Evolutionary conservation across 331 rosid species (phyloP), one percentile per base, ranked within the genome.

Genomic region (Acacia concinna): DNA sequence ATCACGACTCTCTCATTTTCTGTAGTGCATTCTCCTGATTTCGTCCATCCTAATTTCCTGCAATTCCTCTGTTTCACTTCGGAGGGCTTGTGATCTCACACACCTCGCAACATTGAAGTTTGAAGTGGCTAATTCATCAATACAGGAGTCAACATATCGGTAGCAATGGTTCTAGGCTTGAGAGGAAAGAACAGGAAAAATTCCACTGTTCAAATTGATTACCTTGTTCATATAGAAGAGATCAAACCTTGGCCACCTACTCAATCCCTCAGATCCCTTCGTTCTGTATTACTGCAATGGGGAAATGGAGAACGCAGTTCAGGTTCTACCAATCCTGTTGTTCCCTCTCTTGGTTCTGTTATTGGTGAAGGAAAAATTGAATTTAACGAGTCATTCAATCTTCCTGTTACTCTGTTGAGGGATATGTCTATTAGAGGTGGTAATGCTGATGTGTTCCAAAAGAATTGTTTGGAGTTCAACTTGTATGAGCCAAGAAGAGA

Each of bases 191-290:
- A 68, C 84, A 83, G 88, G 80, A 84, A 87, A 70, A 72, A 92
- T 31, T 70, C 82, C 56, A 30, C 87, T 0, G 79, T 91, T 82
- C 90, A 85, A 65, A 62, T 81, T 52, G 83, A 93, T 83, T 91
- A 87, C 85, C 81, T 81, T 8, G 82, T 93, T 76, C 92, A 89
- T 28, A 75, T 93, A 77, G 87, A 87, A 54, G 98, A 91, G 83
- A 82, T 93, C 67, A 93, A 90, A 88, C 98, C 98, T 32, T 93
- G 98, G 98, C 97, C 95, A 0, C 98, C 95, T 8, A 88, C 98
- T 6, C 93, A 91, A 83, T 90, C 97, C 1, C 92, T 90, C 28
- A 87, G 78, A 80, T 90, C 95, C 46, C 85, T 91, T 28, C 91
- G 91, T 38, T 81, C 95, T 1, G 93, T 91, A 59, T 38, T 86